phyloP scores from a whole-genome alignment of 371 early-diverging fungal genomes.

The Mycotypha africana region DNA sequence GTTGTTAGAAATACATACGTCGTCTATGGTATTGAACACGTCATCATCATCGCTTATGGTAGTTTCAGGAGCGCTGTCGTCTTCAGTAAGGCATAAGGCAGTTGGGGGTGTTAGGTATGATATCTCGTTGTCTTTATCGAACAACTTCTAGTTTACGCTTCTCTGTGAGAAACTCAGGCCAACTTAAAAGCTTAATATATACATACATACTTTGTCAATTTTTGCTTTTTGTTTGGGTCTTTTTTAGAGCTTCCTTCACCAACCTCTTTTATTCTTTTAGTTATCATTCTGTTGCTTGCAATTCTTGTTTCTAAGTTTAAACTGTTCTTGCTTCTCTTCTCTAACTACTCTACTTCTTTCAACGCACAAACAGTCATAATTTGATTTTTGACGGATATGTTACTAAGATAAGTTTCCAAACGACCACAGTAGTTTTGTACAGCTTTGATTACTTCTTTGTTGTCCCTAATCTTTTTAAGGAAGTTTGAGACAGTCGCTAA shows the following conservation, averaged over 20 bases:
- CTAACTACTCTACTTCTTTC: slow-evolving; percentile 8
- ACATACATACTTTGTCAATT: too few relatives aligned
- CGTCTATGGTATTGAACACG: too few relatives aligned
- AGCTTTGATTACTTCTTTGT: slow-evolving; percentile 5
- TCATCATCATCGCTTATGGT: too few relatives aligned
- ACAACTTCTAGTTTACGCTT: too few relatives aligned
- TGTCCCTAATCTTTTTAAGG: slow-evolving; percentile 3
- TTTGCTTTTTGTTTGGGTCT: too few relatives aligned
- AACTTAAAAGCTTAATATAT: too few relatives aligned
- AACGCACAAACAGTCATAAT: slow-evolving; percentile 5
- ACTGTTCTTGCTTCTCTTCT: slow-evolving; percentile 8
- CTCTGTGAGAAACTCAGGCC: too few relatives aligned
- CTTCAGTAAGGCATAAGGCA: too few relatives aligned
- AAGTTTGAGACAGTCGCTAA: slow-evolving; percentile 3
- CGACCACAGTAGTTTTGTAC: slow-evolving; percentile 4
- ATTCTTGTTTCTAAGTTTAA: slow-evolving; percentile 10
- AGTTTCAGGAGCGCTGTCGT: too few relatives aligned
- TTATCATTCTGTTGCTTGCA: slow-evolving; percentile 6
- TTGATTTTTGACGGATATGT: slow-evolving; percentile 5
- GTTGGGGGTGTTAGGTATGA: too few relatives aligned
- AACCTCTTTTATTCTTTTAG: slow-evolving; percentile 6
- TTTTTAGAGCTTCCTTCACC: slow-evolving; percentile 6
- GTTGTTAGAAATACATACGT: too few relatives aligned
- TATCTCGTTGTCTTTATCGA: too few relatives aligned
- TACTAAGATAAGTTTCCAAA: slow-evolving; percentile 9